Evolutionary conservation across 441 rosid genomes (phyloP), one percentile per base, ranked within the genome.

Genomic region (Biscutella auriculata): DNA sequence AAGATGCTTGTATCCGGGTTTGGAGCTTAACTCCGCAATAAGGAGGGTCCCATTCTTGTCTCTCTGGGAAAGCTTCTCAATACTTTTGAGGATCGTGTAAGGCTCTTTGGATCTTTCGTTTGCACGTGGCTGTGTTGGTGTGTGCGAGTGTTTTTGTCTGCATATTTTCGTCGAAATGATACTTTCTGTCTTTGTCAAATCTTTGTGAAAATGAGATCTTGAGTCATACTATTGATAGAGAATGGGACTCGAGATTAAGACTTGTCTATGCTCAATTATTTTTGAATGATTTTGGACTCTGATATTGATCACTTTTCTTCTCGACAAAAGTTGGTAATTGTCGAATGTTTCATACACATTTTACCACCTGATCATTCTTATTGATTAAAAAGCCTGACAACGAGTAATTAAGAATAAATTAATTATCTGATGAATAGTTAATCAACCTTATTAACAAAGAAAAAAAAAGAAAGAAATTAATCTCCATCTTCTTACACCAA

Each of bases 1-100:
- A 88, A 82, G 97, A 92, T 82, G 97, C 97, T 14, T 92, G 94
- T 76, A 71, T 92, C 60, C 84, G 97, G 9, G 84, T 88, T 32
- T 92, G 97, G 98, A 79, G 52, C 52, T 57, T 87, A 47, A 80
- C 43, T 60, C 70, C 73, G 6, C 82, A 79, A 41, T 80, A 60
- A 81, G 44, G 72, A 63, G 50, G 63, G 13, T 9, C 32, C n/a
- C 11, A n/a, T 4, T 28, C 37, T 66, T 50, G 64, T 42, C 49
- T 27, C 56, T 30, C 14, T 52, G n/a, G 33, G 23, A 42, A 47
- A 44, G 54, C 60, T 43, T 51, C 58, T 25, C 28, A 10, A 46
- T 12, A 36, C 49, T 52, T 66, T 11, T 45, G 59, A 21, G 25
- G 16, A 62, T 55, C 7, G 36, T 26, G 27, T 27, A 6, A 26